A percentile compares a stretch with the other conserved stretches of the same genome.
Evolutionary conservation across 2,329 filamentous ascomycete genomes (phyloP).

Genomic region (Sclerotinia nivalis): DNA sequence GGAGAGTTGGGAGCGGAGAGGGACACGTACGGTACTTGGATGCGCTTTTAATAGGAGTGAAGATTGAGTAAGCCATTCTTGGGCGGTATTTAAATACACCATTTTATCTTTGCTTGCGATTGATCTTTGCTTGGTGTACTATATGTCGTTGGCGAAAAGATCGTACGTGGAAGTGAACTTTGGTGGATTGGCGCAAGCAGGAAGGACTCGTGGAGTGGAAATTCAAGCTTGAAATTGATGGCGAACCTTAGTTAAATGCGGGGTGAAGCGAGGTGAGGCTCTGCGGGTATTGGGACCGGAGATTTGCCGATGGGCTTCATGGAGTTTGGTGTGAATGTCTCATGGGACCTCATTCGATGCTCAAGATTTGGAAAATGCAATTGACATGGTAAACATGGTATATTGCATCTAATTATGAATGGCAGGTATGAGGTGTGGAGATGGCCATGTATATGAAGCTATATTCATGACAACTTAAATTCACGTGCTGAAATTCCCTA

Average conservation of each 20-base stretch:
- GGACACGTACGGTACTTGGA: conserved; percentile 70
- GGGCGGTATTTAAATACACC: conserved; percentile 78
- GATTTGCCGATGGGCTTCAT: background rate
- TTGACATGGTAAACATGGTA: background rate
- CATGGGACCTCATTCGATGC: background rate
- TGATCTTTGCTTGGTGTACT: background rate
- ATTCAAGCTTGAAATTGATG: background rate
- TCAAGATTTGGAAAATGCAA: background rate
- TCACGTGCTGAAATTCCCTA: background rate
- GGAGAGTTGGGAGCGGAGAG: conserved; percentile 15
- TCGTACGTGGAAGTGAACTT: background rate
- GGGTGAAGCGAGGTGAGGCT: conserved; percentile 14
- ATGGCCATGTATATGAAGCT: background rate
- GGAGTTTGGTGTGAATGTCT: background rate
- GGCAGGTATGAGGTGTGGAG: background rate
- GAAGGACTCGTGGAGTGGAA: background rate
- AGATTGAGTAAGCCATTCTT: conserved; percentile 91
- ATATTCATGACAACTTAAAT: background rate
- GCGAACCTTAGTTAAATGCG: conserved; percentile 2
- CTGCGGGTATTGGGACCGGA: background rate
- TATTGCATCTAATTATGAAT: too few relatives aligned
- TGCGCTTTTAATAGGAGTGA: conserved; percentile 81
- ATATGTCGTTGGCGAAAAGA: background rate
- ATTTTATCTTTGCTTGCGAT: conserved; percentile 50
- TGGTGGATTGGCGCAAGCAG: background rate